A percentile compares a stretch with the other conserved stretches of the same genome.
These are phyloP conservation scores for Raffaelea ambrosiae DNA, from an alignment of 2,329 filamentous ascomycete species.

Conservation along the genomic window DNA sequence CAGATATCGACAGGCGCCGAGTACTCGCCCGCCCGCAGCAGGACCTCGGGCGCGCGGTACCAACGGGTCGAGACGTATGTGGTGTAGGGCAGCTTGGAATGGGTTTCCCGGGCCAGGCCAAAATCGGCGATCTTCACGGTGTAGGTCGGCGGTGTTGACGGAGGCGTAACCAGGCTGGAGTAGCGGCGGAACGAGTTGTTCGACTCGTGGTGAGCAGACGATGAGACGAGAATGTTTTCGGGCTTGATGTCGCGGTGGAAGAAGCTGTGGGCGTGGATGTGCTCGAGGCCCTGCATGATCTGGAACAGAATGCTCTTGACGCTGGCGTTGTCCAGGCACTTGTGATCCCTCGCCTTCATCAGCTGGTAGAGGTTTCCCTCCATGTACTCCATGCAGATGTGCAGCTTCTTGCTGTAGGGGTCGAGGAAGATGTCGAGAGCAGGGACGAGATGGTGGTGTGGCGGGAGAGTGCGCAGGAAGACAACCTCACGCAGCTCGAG, in stretches of 20 bases:
- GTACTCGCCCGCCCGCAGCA: constrained; percentile 90
- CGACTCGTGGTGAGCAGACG: constrained; percentile 74
- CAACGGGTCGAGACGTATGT: constrained; percentile 97
- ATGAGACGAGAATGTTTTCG: constrained; percentile 96
- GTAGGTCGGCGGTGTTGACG: constrained; percentile 86
- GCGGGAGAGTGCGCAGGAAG: constrained; percentile 81
- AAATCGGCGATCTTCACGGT: constrained; percentile 99
- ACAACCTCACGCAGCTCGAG: constrained; percentile 94
- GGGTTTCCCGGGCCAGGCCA: constrained; percentile 91
- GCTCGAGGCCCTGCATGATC: constrained; percentile 91
- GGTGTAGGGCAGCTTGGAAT: constrained; percentile 93
- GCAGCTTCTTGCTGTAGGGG: constrained; percentile 88
- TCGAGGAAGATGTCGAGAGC: constrained; percentile 98
- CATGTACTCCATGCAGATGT: constrained; percentile 99
- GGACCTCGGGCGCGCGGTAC: constrained; percentile 94
- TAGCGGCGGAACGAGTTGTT: constrained; percentile 85
- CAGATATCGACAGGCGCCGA: constrained; percentile 97
- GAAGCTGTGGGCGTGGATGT: constrained; percentile 95
- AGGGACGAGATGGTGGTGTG: constrained; percentile 88
- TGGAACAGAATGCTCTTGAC: constrained; percentile 98
- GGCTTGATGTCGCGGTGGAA: constrained; percentile 99
- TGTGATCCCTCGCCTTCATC: constrained; percentile 97
- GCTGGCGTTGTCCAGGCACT: constrained; percentile 77
- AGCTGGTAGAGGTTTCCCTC: constrained; percentile 97
- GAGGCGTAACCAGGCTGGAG: constrained; percentile 85